phyloP scores from a whole-genome alignment of 371 early-diverging fungal species.

The Batrachochytrium dendrobatidis region DNA sequence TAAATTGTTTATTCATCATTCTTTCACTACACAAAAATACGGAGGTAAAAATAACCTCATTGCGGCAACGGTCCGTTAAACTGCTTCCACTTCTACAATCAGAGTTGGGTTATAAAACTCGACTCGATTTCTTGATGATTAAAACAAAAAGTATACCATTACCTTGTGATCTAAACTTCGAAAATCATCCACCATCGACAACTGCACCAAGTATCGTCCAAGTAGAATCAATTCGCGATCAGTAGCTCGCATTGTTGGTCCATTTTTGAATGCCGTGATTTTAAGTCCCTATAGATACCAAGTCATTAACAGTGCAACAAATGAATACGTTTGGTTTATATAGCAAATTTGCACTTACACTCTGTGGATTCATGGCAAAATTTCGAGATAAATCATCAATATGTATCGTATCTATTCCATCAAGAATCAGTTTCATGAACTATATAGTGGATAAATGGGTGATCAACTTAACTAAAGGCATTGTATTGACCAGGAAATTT shows the following conservation, averaged over 20 bases:
- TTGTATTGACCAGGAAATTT: constrained; percentile 38
- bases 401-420: constrained; percentile 41
- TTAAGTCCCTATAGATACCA: constrained; percentile 40
- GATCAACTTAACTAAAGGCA: constrained; percentile 8
- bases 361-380: constrained; percentile 26
- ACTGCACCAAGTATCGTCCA: constrained; percentile 42
- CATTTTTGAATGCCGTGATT: constrained; percentile 51
- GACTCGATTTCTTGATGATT: too few species aligned
- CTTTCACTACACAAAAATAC: not conserved
- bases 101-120: too few species aligned
- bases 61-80: constrained; percentile 13
- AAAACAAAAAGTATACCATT: not conserved
- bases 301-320: not conserved
- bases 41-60: too few species aligned
- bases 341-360: not conserved
- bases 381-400: constrained; percentile 48
- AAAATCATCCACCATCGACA: constrained; percentile 36
- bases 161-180: constrained; percentile 44
- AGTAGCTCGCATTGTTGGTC: constrained; percentile 26
- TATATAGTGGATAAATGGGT: too few species aligned
- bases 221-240: constrained; percentile 48
- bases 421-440: constrained; percentile 10
- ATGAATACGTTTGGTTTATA: not conserved
- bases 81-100: constrained; percentile 11
- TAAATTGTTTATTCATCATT: not conserved